Evolutionary conservation across 2,329 filamentous ascomycete species (phyloP).

Genomic region (Paracoccidioides brasiliensis): DNA sequence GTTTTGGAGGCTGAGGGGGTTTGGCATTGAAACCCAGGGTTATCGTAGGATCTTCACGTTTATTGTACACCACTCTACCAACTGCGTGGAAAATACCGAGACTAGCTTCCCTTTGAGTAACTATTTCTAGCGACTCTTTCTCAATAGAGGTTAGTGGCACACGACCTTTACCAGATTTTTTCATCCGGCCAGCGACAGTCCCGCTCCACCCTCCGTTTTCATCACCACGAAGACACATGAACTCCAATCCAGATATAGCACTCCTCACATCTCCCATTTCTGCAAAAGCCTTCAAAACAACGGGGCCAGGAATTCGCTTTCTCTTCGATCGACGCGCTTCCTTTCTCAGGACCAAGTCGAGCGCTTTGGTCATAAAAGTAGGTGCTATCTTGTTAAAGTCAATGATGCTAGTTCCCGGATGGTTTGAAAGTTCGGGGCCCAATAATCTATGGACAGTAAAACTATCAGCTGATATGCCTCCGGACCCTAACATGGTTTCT

Average conservation of each 20-base stretch:
- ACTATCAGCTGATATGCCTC: slow-evolving; percentile 72
- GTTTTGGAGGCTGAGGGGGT: slow-evolving; percentile 46
- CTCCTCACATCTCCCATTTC: slow-evolving; percentile 86
- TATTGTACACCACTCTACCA: slow-evolving; percentile 94
- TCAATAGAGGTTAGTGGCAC: slow-evolving; percentile 57
- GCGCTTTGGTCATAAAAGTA: slow-evolving; percentile 69
- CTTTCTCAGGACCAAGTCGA: slow-evolving; percentile 71
- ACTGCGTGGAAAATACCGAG: slow-evolving; percentile 93
- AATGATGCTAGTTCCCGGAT: slow-evolving; percentile 65
- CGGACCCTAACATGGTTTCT: slow-evolving; percentile 76
- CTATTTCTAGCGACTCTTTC: slow-evolving; percentile 61
- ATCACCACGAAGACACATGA: slow-evolving; percentile 75
- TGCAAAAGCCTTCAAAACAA: slow-evolving; percentile 64
- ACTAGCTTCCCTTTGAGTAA: slow-evolving; percentile 77
- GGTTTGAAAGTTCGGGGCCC: slow-evolving; percentile 70
- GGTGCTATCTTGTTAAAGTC: slow-evolving; percentile 90
- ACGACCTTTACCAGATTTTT: slow-evolving; percentile 40
- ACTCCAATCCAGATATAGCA: slow-evolving; percentile 84
- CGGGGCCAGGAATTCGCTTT: slow-evolving; percentile 60
- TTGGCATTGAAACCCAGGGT: slow-evolving; percentile 25
- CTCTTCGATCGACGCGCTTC: slow-evolving; percentile 69
- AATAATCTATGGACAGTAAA: slow-evolving; percentile 85
- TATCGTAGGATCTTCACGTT: slow-evolving; percentile 48
- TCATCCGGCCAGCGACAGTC: slow-evolving; percentile 55
- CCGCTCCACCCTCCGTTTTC: slow-evolving; percentile 61